Evolutionary conservation across 352 stramenopile species (phyloP).

Genomic region (Globisporangium perplexum): DNA sequence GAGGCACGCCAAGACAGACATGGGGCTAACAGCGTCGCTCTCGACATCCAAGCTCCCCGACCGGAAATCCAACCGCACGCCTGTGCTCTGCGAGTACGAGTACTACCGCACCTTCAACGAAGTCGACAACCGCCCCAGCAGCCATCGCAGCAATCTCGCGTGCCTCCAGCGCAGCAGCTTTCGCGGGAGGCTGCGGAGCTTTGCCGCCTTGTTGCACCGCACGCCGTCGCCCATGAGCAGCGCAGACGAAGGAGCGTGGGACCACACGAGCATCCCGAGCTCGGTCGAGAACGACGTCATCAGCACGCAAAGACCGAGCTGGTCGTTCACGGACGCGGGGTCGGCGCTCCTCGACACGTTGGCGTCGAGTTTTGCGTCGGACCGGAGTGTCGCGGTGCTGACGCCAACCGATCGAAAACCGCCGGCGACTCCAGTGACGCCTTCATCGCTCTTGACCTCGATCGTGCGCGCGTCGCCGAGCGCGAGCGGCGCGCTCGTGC

Average conservation of each 20-base stretch:
- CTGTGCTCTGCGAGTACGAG: conserved; percentile 1
- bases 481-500: background rate
- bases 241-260: background rate
- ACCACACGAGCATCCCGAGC: conserved; percentile 1
- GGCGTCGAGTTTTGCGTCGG: background rate
- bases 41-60: background rate
- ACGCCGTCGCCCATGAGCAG: conserved; percentile 1
- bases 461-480: background rate
- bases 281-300: conserved; percentile 11
- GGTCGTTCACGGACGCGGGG: background rate
- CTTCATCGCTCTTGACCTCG: conserved; percentile 1
- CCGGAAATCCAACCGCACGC: conserved; percentile 1
- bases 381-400: background rate
- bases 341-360: background rate
- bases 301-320: background rate
- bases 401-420: background rate
- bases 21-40: conserved; percentile 10
- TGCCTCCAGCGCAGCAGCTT: conserved; percentile 8
- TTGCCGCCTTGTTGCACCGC: conserved; percentile 4
- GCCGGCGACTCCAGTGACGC: background rate
- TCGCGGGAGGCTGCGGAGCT: conserved; percentile 7
- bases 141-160: conserved; percentile 1
- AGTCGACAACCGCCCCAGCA: background rate
- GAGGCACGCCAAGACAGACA: background rate
- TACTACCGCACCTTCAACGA: background rate